Conservation (phyloP, 352 stramenopile genomes). For the Albugo laibachii region DNA sequence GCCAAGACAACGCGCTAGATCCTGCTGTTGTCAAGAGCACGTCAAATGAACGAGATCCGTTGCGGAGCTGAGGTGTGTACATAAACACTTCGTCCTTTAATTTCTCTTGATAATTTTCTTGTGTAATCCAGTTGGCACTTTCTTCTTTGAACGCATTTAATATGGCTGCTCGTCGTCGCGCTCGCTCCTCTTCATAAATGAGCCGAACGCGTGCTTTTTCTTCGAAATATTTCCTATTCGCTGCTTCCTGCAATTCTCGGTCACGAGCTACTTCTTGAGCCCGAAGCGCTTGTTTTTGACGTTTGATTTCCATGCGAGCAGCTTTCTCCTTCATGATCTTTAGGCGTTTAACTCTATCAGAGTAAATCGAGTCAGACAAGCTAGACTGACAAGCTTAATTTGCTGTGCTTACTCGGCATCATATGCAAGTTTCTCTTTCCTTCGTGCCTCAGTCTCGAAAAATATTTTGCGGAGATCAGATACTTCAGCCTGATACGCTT, state of each 20-base stretch:
- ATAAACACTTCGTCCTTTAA: conserved; percentile 72
- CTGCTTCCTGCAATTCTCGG: conserved; percentile 58
- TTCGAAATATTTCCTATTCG: conserved; percentile 57
- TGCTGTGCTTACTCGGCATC: conserved; percentile 50
- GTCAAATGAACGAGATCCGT: conserved; percentile 39
- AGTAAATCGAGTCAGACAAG: background rate
- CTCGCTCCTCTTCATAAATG: conserved; percentile 28
- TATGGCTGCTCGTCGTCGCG: conserved; percentile 43
- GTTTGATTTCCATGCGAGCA: conserved; percentile 71
- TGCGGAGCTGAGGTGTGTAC: conserved; percentile 48
- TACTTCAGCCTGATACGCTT: conserved; percentile 48
- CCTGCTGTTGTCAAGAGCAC: conserved; percentile 17
- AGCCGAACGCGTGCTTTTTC: conserved; percentile 64
- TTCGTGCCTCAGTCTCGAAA: conserved; percentile 40
- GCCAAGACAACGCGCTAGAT: conserved; percentile 39
- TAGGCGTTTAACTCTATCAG: conserved; percentile 33
- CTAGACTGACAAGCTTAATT: background rate
- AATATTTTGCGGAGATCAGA: conserved; percentile 47
- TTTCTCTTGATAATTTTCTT: conserved; percentile 50
- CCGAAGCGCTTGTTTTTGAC: conserved; percentile 65
- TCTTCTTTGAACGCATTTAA: conserved; percentile 39
- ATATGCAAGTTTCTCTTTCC: conserved; percentile 58
- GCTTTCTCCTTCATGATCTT: conserved; percentile 80
- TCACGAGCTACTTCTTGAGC: conserved; percentile 62
- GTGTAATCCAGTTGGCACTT: conserved; percentile 46